phyloP scores from a whole-genome alignment of 345 rosid genomes.

The Dovyalis caffra region DNA sequence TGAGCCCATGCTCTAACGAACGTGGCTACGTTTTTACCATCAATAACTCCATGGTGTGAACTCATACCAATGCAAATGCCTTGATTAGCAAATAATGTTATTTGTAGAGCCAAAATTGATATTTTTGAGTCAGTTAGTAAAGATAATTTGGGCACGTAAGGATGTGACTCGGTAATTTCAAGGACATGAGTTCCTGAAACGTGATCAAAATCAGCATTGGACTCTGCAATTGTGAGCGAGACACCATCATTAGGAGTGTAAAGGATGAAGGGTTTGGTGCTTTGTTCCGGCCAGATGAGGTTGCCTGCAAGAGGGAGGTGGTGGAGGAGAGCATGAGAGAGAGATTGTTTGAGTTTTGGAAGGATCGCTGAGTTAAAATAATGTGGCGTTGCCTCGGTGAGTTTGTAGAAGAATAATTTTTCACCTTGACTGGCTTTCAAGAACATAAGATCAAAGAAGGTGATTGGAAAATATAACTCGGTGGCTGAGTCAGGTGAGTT shows the following conservation, averaged over 20 bases:
- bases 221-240: conserved; percentile 39
- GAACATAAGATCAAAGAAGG: conserved; percentile 27
- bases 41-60: conserved; percentile 12
- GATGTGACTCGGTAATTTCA: conserved; percentile 24
- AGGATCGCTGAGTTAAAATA: conserved; percentile 36
- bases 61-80: conserved; percentile 17
- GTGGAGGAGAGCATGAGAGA: conserved; percentile 33
- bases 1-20: conserved; percentile 28
- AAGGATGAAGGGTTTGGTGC: conserved; percentile 26
- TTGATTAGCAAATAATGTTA: conserved; percentile 20
- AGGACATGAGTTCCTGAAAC: conserved; percentile 24
- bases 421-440: conserved; percentile 33
- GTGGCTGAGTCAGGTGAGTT: conserved; percentile 10
- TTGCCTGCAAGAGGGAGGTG: conserved; percentile 37
- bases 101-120: conserved; percentile 8
- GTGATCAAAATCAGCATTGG: conserved; percentile 21
- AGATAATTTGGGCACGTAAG: conserved; percentile 32
- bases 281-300: conserved; percentile 22
- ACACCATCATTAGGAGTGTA: conserved; percentile 28
- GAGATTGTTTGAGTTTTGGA: conserved; percentile 40
- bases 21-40: conserved; percentile 1
- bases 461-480: conserved; percentile 28
- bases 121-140: conserved; percentile 15
- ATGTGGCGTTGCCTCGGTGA: conserved; percentile 20
- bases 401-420: conserved; percentile 37